Evolutionary conservation across 2,329 filamentous ascomycete genomes (phyloP).

Genomic region (Fusarium brevicatenulatum): DNA sequence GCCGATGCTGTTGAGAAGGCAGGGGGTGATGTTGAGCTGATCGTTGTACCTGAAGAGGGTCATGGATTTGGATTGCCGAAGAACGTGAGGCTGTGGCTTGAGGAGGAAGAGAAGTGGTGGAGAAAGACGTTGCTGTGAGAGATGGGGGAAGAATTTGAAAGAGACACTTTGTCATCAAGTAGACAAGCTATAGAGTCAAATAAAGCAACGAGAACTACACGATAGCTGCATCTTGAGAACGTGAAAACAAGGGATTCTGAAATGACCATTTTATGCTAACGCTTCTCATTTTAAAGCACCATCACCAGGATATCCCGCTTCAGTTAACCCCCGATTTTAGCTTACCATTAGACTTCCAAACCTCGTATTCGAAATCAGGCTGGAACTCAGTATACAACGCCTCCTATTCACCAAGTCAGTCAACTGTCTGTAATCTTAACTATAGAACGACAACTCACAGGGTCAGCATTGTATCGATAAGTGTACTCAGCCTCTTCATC

Average conservation of each 20-base stretch:
- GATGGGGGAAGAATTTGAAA: neutral
- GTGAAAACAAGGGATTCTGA: neutral
- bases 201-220: neutral
- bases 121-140: slow-evolving; percentile 50
- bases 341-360: slow-evolving; percentile 46
- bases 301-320: neutral
- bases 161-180: neutral
- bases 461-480: slow-evolving; percentile 47
- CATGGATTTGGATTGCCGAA: slow-evolving; percentile 59
- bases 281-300: neutral
- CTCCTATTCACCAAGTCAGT: slow-evolving; percentile 34
- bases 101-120: slow-evolving; percentile 61
- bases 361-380: slow-evolving; percentile 49
- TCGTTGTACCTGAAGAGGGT: slow-evolving; percentile 61
- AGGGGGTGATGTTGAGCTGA: slow-evolving; percentile 57
- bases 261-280: neutral
- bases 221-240: neutral
- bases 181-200: neutral
- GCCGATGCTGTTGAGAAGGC: slow-evolving; percentile 54
- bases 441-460: slow-evolving; percentile 25
- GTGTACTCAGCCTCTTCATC: slow-evolving; percentile 55
- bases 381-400: slow-evolving; percentile 50
- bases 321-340: slow-evolving; percentile 26
- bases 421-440: rapidly evolving
- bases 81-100: slow-evolving; percentile 53